Conservation (phyloP, 331 rosid species). For the Pyracantha coccinea region DNA sequence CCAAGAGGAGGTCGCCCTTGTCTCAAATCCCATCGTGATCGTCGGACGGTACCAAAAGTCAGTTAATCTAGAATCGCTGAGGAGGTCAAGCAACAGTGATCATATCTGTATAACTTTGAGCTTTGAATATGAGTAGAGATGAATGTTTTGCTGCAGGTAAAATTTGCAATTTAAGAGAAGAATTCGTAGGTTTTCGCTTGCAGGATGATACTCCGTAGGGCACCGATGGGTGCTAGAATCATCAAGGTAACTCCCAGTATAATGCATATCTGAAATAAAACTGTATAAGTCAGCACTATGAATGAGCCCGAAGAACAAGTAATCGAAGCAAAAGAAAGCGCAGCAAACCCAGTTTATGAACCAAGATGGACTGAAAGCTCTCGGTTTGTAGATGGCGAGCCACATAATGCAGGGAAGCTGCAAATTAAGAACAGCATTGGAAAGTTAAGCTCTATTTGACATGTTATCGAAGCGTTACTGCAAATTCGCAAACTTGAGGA, state of each 20-base stretch:
- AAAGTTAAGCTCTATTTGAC: neutral
- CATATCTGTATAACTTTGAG: neutral
- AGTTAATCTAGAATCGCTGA: neutral
- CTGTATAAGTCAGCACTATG: neutral
- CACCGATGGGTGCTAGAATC: slow-evolving; percentile 62
- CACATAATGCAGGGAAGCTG: slow-evolving; percentile 61
- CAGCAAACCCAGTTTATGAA: slow-evolving; percentile 24
- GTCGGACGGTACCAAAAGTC: neutral
- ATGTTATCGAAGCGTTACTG: no score
- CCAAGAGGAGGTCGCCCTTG: neutral
- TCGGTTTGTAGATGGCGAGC: slow-evolving; percentile 40
- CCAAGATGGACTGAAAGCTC: slow-evolving; percentile 55
- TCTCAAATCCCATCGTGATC: neutral
- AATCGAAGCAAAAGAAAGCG: neutral
- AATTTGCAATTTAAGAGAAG: slow-evolving; percentile 36
- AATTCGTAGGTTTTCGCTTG: slow-evolving; percentile 41
- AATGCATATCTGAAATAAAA: slow-evolving; percentile 41
- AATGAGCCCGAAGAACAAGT: neutral
- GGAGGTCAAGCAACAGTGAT: neutral
- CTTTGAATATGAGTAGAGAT: neutral
- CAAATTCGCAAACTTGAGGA: no score
- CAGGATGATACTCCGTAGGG: slow-evolving; percentile 42
- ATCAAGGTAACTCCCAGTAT: slow-evolving; percentile 44
- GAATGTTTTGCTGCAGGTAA: neutral
- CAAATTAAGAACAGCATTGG: neutral